These are phyloP conservation scores for Suhomyces guaymorum DNA, from an alignment of 1,139 yeast species.

Conservation along the genomic window DNA sequence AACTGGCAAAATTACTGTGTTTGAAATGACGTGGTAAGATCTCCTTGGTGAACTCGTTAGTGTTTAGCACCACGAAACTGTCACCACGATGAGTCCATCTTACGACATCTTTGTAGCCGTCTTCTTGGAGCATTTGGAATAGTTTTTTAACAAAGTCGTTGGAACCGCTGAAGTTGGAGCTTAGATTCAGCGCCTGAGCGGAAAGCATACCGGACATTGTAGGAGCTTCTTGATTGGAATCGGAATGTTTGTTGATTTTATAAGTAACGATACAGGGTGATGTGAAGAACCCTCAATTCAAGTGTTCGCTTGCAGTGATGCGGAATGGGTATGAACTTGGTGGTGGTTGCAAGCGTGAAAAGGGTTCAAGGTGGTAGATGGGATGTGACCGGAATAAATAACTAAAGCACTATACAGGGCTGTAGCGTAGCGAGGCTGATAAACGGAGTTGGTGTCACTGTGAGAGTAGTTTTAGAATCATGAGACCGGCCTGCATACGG, in stretches of 20 bases:
- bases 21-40: constrained; percentile 66
- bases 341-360: too few species aligned
- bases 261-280: too few species aligned
- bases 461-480: too few species aligned
- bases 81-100: constrained; percentile 84
- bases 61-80: constrained; percentile 83
- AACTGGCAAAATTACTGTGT: constrained; percentile 90
- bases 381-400: too few species aligned
- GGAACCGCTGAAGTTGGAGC: constrained; percentile 39
- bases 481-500: constrained; percentile 8
- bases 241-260: too few species aligned
- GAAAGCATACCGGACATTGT: constrained; percentile 9
- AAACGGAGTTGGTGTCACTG: too few species aligned
- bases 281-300: too few species aligned
- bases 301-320: too few species aligned
- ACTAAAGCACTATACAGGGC: too few species aligned
- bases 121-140: constrained; percentile 82
- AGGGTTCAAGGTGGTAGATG: too few species aligned
- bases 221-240: background rate
- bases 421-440: too few species aligned
- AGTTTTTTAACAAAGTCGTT: constrained; percentile 77
- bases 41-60: constrained; percentile 54
- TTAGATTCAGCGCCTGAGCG: constrained; percentile 7
- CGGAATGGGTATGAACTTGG: too few species aligned
- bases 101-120: constrained; percentile 69